phyloP scores from a whole-genome alignment of 208 protist genomes.

The Crithidia fasciculata region DNA sequence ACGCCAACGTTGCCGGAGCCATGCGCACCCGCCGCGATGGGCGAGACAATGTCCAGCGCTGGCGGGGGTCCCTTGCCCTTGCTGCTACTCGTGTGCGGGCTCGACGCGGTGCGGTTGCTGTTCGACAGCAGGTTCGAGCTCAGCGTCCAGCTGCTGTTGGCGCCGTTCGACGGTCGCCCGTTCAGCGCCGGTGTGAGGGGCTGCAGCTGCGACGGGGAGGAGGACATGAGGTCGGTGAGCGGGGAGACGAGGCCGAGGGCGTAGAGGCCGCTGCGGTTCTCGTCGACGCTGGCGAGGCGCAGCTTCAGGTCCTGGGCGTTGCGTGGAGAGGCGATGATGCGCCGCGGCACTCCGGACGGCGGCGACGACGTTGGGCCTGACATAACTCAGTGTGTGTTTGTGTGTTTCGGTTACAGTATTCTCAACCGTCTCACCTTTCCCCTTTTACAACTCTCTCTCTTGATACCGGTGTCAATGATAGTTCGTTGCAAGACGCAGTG shows the following conservation, averaged over 20 bases:
- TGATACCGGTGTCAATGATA: too few relatives aligned
- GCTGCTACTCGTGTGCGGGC: neutral
- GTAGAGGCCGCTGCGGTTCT: conserved; percentile 4
- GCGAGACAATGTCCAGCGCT: conserved; percentile 11
- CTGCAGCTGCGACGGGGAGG: conserved; percentile 30
- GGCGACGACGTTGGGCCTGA: conserved; percentile 12
- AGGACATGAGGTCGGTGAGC: conserved; percentile 20
- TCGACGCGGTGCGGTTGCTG: neutral
- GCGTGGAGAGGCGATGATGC: conserved; percentile 24
- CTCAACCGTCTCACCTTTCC: too few relatives aligned
- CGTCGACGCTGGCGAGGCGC: conserved; percentile 20
- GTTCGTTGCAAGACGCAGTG: too few relatives aligned
- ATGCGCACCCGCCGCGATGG: neutral
- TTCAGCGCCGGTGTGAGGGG: conserved; percentile 12
- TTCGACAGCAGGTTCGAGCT: conserved; percentile 17
- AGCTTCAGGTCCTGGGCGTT: conserved; percentile 26
- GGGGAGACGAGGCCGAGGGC: conserved; percentile 19
- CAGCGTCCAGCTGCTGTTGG: neutral
- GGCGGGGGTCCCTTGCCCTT: neutral
- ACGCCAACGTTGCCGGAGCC: neutral
- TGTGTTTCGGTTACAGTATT: neutral
- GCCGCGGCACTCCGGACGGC: conserved; percentile 5
- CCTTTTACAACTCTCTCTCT: too few relatives aligned
- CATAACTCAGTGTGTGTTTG: conserved; percentile 1
- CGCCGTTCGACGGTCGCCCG: neutral